These are phyloP conservation scores for Anisodus acutangulus DNA, from an alignment of 257 asterid species.

Conservation along the genomic window DNA sequence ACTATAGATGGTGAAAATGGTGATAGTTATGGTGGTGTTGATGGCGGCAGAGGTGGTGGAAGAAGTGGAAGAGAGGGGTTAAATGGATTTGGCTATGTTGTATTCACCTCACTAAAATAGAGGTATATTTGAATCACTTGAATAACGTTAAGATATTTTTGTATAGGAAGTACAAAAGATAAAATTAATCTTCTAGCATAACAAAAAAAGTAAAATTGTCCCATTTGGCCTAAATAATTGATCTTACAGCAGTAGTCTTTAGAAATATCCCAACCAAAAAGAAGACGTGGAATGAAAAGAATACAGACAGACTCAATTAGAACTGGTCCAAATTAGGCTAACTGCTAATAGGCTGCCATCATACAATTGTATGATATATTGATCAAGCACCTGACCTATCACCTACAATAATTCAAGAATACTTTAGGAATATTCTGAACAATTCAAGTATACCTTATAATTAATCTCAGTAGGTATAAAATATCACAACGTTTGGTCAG, in stretches of 20 bases:
- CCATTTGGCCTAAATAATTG: not conserved
- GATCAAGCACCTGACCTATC: slow-evolving; percentile 20
- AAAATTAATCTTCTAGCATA: not conserved
- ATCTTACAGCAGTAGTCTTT: not conserved
- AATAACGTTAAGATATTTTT: not conserved
- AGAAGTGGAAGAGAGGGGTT: no score
- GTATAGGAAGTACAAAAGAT: not conserved
- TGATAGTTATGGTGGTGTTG: no score
- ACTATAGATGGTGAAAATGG: no score
- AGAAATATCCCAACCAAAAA: not conserved
- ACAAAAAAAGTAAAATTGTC: not conserved
- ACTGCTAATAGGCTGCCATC: not conserved
- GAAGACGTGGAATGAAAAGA: not conserved
- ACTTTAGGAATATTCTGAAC: not conserved
- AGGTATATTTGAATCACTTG: not conserved
- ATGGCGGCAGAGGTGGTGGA: no score
- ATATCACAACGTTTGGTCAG: no score
- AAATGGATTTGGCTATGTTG: no score
- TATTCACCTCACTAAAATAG: not conserved
- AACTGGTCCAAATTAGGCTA: not conserved
- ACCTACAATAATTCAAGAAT: not conserved
- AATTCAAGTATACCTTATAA: not conserved
- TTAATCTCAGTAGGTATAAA: not conserved
- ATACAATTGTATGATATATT: not conserved
- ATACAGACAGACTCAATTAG: not conserved